Evolutionary conservation across 2,329 filamentous ascomycete species (phyloP), one percentile per base, ranked within the genome.

Genomic region (Zelopaecilomyces penicillatus): DNA sequence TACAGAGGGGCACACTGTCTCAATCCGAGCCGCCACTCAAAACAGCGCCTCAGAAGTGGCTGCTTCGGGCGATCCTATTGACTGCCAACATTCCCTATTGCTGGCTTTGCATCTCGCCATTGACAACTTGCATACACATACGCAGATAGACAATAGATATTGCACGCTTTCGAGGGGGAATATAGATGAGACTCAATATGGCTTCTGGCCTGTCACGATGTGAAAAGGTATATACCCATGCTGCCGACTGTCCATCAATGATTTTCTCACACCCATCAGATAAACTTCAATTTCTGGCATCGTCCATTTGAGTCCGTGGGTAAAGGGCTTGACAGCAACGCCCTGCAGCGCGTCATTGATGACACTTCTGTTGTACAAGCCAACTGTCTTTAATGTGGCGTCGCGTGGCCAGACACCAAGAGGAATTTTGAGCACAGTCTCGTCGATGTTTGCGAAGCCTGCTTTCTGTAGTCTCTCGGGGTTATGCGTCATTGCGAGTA

Each of bases 361-460:
- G 34, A 59, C 45, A 12, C 50, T 51, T 34, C 50, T 48, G 34
- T 51, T 59, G 39, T 65, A 66, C n/a, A 60, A 51, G 9, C 60
- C 73, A 44, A 74, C 64, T 42, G 64, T 63, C 50, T 70, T 73
- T 36, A 73, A 61, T 10, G 62, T 66, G 19, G 63, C 57, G 41
- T 76, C 68, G 40, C 59, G 65, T 0, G 72, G 63, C 74, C 74
- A 78, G 0, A 60, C 57, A 11, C 69, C 71, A 5, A 71, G 64
- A 0, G 74, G 73, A 7, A 75, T 59, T 52, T 73, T 69, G 50
- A 65, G 63, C 6, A 61, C 57, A 12, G 57, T 53, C 29, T 66
- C 62, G 4, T 55, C 54, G 4, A 73, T 56, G 43, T 71, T 64
- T 12, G 62, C 54, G 39, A 68, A 73, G 0, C 70, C 70, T 1